Evolutionary conservation across 495 filamentous ascomycete species (phyloP).

Genomic region (Penicillium angulare): DNA sequence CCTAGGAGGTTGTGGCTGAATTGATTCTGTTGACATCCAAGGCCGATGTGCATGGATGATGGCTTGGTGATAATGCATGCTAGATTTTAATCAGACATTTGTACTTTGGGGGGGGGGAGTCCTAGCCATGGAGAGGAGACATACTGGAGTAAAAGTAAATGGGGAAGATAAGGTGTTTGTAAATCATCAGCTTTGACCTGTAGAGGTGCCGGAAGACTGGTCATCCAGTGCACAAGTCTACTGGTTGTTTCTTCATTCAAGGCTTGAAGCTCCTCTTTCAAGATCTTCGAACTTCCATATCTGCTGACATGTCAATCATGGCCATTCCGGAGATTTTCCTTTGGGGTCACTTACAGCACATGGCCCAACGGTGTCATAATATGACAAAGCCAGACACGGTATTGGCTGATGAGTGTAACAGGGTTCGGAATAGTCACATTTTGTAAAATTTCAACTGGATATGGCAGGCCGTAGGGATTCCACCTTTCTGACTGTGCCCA

Average conservation of each 20-base stretch:
- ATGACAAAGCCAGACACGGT: conserved; percentile 29
- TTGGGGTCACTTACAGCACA: conserved; percentile 10
- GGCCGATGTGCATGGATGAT: conserved; percentile 26
- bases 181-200: conserved; percentile 21
- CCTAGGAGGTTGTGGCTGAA: conserved; percentile 18
- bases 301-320: not conserved
- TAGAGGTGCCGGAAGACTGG: conserved; percentile 19
- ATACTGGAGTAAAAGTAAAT: conserved; percentile 33
- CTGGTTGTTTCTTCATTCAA: not conserved
- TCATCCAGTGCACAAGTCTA: conserved; percentile 22
- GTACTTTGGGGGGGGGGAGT: not conserved
- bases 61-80: conserved; percentile 30
- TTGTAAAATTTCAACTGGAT: too few species aligned
- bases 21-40: conserved; percentile 20
- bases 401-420: conserved; percentile 9
- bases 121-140: too few species aligned
- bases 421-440: too few species aligned
- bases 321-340: not conserved
- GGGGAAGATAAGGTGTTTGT: conserved; percentile 22
- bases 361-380: conserved; percentile 24
- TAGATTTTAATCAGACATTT: not conserved
- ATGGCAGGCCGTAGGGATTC: too few species aligned
- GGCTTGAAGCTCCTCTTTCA: not conserved
- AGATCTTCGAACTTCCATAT: not conserved
- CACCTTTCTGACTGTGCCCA: not conserved